Base-by-base conservation (phyloP, 352 stramenopile genomes). In the Peronosclerospora sorghi region DNA sequence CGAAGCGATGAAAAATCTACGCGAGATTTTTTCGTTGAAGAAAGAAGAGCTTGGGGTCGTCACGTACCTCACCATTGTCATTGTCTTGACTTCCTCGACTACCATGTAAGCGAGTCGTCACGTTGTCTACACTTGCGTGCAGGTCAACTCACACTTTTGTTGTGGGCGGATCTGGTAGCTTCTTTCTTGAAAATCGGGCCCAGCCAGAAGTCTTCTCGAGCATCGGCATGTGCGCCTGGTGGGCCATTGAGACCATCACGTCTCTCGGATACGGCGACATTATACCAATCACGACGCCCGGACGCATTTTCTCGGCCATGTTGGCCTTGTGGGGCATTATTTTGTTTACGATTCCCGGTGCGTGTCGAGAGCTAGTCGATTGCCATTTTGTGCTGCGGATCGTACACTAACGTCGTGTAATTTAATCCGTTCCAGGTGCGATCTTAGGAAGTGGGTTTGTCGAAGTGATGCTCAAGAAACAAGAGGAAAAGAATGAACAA, bases 211-310 rank as follows among this genome's bases (percentile, higher is more conserved):
- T 88, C 0, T 91, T 91, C 37, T 83, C 78, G 8, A 89, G 65
- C 41, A 74, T 87, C 20, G 69, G 73, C 1, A 76, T 73, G 8
- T 86, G 70, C 12, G 72, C 77, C 5, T 89, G 70, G 72, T 91
- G 79, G 79, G 65, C 68, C 0, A 79, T 91, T 3, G 67, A 86
- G 36, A 91, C 79, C 6, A 88, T 91, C 51, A 91, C 79, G 10
- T 89, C 79, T 32, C 72, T 91, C n/a, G 79, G 79, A 28, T 91
- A 91, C 30, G 76, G 76, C 8, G 73, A 91, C 39, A 89, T 87
- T n/a, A 76, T 89, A 5, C 79, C 79, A 0, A 59, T 91, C 41
- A 89, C 79, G 2, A 54, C 54, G 26, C 57, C 41, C 12, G 79
- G 76, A 1, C 74, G 77, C 6, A 62, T 74, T 29, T 91, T 91